phyloP scores from a whole-genome alignment of 106 monocot genomes.

The Vanilla planifolia region DNA sequence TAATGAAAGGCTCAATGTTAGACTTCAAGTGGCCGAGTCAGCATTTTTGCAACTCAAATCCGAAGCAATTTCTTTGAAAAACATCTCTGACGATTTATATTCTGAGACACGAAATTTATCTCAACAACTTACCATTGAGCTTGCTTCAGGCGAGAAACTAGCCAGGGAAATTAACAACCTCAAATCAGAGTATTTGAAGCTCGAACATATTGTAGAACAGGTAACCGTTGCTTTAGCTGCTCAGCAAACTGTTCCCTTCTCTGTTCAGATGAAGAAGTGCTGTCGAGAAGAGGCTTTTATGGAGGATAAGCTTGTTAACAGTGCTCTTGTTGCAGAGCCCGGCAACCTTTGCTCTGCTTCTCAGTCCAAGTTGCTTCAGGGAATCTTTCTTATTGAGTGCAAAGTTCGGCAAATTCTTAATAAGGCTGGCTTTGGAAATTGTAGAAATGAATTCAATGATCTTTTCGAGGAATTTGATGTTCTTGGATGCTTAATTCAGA shows the following conservation, averaged over 20 bases:
- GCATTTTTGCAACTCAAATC: slow-evolving; percentile 67
- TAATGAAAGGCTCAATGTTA: slow-evolving; percentile 43
- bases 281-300: slow-evolving; percentile 4
- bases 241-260: slow-evolving; percentile 8
- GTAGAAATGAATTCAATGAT: slow-evolving; percentile 35
- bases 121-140: slow-evolving; percentile 54
- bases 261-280: slow-evolving; percentile 5
- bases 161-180: slow-evolving; percentile 53
- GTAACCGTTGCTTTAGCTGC: slow-evolving; percentile 38
- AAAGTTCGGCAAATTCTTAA: slow-evolving; percentile 59
- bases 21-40: slow-evolving; percentile 58
- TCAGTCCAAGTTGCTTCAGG: slow-evolving; percentile 39
- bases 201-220: slow-evolving; percentile 62
- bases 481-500: slow-evolving; percentile 45
- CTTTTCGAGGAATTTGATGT: slow-evolving; percentile 51
- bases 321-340: slow-evolving; percentile 7
- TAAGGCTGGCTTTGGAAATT: slow-evolving; percentile 34
- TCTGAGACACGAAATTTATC: slow-evolving; percentile 60
- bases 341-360: slow-evolving; percentile 11
- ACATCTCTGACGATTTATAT: slow-evolving; percentile 47
- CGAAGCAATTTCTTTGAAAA: slow-evolving; percentile 69
- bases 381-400: slow-evolving; percentile 52
- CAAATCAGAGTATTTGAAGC: slow-evolving; percentile 67
- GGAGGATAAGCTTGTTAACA: slow-evolving; percentile 10
- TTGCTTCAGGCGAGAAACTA: slow-evolving; percentile 60